Base-by-base conservation (phyloP, 345 rosid species). In the Linum trigynum region DNA sequence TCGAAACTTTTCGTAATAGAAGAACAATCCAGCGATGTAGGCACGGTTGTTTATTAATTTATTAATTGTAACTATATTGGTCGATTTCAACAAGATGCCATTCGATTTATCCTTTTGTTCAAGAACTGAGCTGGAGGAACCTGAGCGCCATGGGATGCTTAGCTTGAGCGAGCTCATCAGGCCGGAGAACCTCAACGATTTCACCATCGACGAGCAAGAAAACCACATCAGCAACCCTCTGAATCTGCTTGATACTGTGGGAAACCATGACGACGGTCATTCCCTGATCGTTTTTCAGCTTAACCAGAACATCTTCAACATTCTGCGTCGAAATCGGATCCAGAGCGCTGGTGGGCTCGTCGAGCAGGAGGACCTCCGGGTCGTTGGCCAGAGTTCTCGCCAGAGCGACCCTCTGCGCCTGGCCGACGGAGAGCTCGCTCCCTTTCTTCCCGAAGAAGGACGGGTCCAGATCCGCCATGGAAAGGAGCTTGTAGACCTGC, bases 371-470 rank as follows among this genome's bases (percentile, higher is more conserved):
- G 65, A 92, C 95, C 81, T 88, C 94, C 0, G 97, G 98, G 16
- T 85, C 87, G 38, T 90, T 90, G 5, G 97, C 98, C 40, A 92
- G 71, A 3, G 97, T 92, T 73, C 97, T 78, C 0, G 98, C 97
- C 50, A 92, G 89, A 0, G 98, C 97, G 53, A 90, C 98, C 67
- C 98, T 76, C 64, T 88, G 98, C n/a, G 90, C 89, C 81, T 92
- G 95, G 48, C 97, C 97, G 0, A 88, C 96, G 0, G 97, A 90
- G 67, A 90, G 67, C 65, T 88, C 96, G 3, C 66, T 55, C n/a
- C 85, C 84, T 17, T 45, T 75, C 79, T 85, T 92, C 59, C 55
- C 69, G 6, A 72, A 69, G 48, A 85, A 80, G 16, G 90, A 77
- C 67, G 90, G 51, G 71, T 85, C 91, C 6, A 90, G 89, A 57